These are phyloP conservation scores for Hordeum pubiflorum DNA, from an alignment of 202 grass and related monocot species.

Conservation along the genomic window DNA sequence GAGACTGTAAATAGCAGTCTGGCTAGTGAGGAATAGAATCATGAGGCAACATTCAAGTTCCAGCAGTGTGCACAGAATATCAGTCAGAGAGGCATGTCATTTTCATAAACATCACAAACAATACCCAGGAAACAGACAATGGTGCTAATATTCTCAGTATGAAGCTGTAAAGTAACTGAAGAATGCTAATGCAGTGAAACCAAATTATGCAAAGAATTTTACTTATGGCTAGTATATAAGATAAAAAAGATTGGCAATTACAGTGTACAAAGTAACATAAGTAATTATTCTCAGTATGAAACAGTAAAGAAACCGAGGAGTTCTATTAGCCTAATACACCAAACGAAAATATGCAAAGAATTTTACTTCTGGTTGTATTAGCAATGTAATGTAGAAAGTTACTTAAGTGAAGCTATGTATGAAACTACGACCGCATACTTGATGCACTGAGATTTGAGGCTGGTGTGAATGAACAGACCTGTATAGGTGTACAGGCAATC, in stretches of 20 bases:
- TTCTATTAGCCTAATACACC: too few relatives aligned
- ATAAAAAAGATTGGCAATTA: too few relatives aligned
- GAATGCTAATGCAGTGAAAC: not conserved
- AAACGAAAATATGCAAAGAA: not conserved
- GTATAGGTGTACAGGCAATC: constrained; percentile 81
- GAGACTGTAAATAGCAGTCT: not conserved
- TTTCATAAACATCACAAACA: not conserved
- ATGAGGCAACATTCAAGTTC: not conserved
- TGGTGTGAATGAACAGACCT: constrained; percentile 45
- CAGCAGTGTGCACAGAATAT: not conserved
- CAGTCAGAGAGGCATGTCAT: not conserved
- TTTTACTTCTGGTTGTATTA: not conserved
- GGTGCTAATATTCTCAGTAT: not conserved
- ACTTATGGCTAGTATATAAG: too few relatives aligned
- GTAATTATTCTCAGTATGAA: too few relatives aligned
- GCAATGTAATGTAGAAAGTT: not conserved
- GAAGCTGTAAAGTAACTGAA: not conserved
- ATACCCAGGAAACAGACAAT: not conserved
- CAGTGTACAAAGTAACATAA: too few relatives aligned
- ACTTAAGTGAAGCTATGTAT: not conserved
- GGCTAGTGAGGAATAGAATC: not conserved
- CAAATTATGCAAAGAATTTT: not conserved
- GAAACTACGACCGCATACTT: not conserved
- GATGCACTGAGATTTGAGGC: not conserved
- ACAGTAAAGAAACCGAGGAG: too few relatives aligned